phyloP scores from a whole-genome alignment of 257 asterid species.

The Solanum clarkiae region DNA sequence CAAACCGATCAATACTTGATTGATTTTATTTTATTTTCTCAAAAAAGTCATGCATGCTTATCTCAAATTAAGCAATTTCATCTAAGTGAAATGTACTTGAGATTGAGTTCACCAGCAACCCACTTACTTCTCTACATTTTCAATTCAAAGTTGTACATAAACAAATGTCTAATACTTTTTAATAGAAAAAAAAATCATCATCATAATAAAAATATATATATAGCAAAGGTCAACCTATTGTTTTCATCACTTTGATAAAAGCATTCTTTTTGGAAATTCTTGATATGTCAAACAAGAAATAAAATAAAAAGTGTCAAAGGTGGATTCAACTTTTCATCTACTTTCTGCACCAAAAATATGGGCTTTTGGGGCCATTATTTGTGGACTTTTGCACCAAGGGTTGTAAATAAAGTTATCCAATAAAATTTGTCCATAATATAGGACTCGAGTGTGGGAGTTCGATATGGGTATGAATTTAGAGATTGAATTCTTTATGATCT shows the following conservation, averaged over 20 bases:
- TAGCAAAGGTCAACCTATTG: neutral
- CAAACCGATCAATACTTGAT: neutral
- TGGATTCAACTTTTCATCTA: neutral
- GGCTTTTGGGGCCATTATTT: neutral
- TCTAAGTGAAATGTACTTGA: neutral
- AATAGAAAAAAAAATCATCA: neutral
- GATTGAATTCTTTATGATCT: too few species aligned
- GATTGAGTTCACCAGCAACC: neutral
- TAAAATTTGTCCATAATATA: neutral
- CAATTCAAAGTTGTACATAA: neutral
- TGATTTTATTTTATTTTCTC: too few species aligned
- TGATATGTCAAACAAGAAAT: neutral
- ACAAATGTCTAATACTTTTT: neutral
- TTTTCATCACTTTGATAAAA: neutral
- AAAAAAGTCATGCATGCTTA: neutral
- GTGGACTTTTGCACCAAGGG: neutral
- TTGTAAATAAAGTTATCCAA: neutral
- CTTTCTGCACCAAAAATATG: neutral
- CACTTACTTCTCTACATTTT: neutral
- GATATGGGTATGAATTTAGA: too few species aligned
- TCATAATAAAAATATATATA: neutral
- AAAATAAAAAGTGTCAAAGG: neutral
- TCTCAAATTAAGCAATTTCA: neutral
- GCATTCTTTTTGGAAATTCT: neutral
- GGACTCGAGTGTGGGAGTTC: fast-evolving